Evolutionary conservation across 805 yeast species (phyloP), one percentile per base, ranked within the genome.

Genomic region (Nakazawaea molendinolei): DNA sequence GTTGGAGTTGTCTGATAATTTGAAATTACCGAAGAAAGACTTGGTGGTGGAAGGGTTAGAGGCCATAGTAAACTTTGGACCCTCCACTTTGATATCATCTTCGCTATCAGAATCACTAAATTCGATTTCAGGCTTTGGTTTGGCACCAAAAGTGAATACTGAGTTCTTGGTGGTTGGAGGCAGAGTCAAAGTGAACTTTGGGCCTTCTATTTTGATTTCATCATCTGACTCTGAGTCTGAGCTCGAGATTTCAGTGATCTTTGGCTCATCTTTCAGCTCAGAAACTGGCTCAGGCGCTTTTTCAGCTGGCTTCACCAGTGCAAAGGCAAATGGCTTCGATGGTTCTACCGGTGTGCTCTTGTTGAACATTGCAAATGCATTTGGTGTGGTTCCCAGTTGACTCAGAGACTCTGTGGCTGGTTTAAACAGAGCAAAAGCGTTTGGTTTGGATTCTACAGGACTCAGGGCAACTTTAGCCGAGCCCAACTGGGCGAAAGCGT

Each of bases 151-250:
- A 20, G 65, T 60, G 52, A 74, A 75, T 5, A 69, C 72, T n/a
- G 76, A 63, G 37, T 65, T 62, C 3, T 62, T 61, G 3, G 73
- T 63, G 4, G 67, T 67, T 36, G 78, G 79, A 14, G 70, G 62
- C 21, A n/a, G 15, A 9, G 15, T 18, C 21, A 73, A 44, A 7
- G 66, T 68, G 52, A 85, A 85, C 10, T 65, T 57, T 15, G 95
- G 94, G 1, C 94, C 94, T 54, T 81, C 71, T 15, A 80, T 69
- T 51, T 76, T 78, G 23, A 76, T 55, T 16, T 71, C 78, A 21
- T 71, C 79, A 33, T 68, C 76, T 3, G 69, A 61, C 2, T 53
- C 61, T 6, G 55, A 55, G 3, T 51, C 50, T 1, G 46, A 44
- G 1, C 44, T 19, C 19, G 48, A 49, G 3, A 46, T 50, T 13